Conservation (phyloP, 768 basidiomycete species). For the Filobasidium floriforme region DNA sequence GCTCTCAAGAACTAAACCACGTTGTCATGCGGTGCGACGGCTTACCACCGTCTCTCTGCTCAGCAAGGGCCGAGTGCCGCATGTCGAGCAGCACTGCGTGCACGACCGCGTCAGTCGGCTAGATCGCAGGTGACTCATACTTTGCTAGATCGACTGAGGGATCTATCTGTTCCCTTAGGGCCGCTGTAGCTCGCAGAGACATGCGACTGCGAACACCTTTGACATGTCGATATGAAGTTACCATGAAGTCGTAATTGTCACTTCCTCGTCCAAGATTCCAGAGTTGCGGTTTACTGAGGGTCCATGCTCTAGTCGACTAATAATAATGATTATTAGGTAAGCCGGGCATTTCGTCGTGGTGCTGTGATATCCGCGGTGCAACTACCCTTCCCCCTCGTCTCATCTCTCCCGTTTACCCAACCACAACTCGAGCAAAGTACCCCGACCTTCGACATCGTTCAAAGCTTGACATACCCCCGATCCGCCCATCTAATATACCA, state of each 20-base stretch:
- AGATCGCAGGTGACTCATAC: slow-evolving; percentile 3
- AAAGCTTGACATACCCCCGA: too few relatives aligned
- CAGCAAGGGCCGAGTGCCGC: not conserved
- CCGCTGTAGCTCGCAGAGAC: too few relatives aligned
- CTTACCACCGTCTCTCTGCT: not conserved
- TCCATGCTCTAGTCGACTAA: too few relatives aligned
- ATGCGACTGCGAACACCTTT: too few relatives aligned
- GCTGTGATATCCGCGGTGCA: not conserved
- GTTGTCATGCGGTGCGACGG: not conserved
- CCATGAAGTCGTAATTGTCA: too few relatives aligned
- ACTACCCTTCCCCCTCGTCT: not conserved
- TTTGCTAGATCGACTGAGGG: not conserved
- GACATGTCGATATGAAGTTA: too few relatives aligned
- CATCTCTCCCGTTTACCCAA: not conserved
- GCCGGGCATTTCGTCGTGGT: too few relatives aligned
- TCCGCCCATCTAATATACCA: too few relatives aligned
- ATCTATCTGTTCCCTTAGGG: too few relatives aligned
- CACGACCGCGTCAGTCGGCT: not conserved
- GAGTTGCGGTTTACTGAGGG: too few relatives aligned
- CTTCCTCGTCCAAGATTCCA: too few relatives aligned
- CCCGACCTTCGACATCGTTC: not conserved
- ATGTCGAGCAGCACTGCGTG: slow-evolving; percentile 5
- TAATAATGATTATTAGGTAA: too few relatives aligned
- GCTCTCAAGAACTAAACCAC: not conserved
- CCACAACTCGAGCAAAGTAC: not conserved